Evolutionary conservation across 1,284 basidiomycete genomes (phyloP), one percentile per base, ranked within the genome.

Genomic region (Agroathelia rolfsii): DNA sequence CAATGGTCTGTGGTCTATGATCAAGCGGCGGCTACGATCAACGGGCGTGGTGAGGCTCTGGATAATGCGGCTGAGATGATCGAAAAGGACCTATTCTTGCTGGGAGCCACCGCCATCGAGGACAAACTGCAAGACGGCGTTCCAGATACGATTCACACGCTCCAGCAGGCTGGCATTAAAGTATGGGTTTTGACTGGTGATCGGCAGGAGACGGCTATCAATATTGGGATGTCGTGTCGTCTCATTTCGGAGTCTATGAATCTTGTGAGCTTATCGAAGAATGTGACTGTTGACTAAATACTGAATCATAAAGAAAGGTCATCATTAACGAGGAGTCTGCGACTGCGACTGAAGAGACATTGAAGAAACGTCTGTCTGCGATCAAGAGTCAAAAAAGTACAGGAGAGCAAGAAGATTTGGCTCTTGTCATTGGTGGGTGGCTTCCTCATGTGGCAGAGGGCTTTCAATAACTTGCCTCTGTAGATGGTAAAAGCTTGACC

Each of bases 171-270:
- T 17, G 95, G 95, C 0, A 97, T 99, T 62, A 97, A 97, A 70
- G 80, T 77, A 27, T 99, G 95, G 95, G 92, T 99, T 7, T 61
- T 98, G 30, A 98, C 95, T 1, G 95, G 95, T 2, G 95, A 99
- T 58, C 68, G 94, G 41, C 94, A 98, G 62, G 95, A 99, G 59
- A 99, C 95, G 2, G 95, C 95, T 9, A 97, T 98, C 62, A 98
- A 98, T 50, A 98, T 99, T 43, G 95, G 95, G 31, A 79, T 98
- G 69, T 93, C 89, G 2, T 98, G 94, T 62, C 76, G 90, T 40
- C 59, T 98, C 42, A 97, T 98, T 40, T 92, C 90, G 2, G 95
- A 98, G 60, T 92, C 88, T 10, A 99, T 98, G 95, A 97, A 95
- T 53, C 48, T 98, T 61, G 92, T 92, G 46, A 37, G 76, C 13